Base-by-base conservation (phyloP, 1,139 yeast species). In the Diutina catenulata region DNA sequence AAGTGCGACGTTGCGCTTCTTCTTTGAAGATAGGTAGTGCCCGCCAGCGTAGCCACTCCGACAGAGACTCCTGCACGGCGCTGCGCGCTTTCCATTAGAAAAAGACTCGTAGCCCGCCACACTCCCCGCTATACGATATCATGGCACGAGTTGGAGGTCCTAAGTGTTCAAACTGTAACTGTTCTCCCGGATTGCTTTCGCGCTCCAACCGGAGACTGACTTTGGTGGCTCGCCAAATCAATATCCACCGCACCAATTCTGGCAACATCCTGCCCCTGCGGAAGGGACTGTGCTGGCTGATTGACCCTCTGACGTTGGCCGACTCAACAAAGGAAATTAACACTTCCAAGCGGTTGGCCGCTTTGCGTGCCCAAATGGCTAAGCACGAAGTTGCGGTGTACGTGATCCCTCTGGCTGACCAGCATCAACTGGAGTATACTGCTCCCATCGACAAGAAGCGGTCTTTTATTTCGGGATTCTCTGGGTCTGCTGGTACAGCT, bases 401-500 rank as follows among this genome's bases (percentile, higher is more conserved):
- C 54, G 68, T 91, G 39, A 74, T 91, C 8, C 94, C 95, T 11
- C 79, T 93, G 33, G 95, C 86, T 57, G 98, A 91, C 56, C 94
- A 82, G 47, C 98, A 91, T 58, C 94, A 84, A 60, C 77, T 87
- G 19, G 97, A 91, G 59, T 91, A 88, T 50, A 93, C 87, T 16
- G 70, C 91, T 1, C 60, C 71, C 3, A 70, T 73, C 28, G 97
- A 91, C 56, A 88, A 84, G 59, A 78, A 91, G 51, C 70, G 97
- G 48, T 74, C 78, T 39, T 88, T 82, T 48, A 82, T 91, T 37
- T 76, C 91, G 20, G 94, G 94, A 0, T 91, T 91, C 60, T 81
- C 84, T 41, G 99, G 99, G 4, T 80, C 94, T 41, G 96, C 97
- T 1, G 99, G 98, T 40, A 70, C 87, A 29, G 98, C 97, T 3